Evolutionary conservation across 768 basidiomycete genomes (phyloP).

Genomic region (Tremella mesenterica): DNA sequence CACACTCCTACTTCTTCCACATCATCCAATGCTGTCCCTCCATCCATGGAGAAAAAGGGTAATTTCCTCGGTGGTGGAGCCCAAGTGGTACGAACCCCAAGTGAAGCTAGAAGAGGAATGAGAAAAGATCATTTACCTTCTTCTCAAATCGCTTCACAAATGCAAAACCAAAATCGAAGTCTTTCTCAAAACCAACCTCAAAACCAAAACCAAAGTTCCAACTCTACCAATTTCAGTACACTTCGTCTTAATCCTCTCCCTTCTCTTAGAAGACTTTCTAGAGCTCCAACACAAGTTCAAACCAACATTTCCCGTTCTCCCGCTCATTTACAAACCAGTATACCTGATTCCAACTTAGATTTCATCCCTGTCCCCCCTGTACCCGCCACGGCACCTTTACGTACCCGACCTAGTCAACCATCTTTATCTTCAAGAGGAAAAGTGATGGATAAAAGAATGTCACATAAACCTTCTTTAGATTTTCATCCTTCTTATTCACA

Average conservation of each 20-base stretch:
- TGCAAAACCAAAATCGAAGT: too few relatives aligned
- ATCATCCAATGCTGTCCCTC: conserved; percentile 34
- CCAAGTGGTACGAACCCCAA: conserved; percentile 14
- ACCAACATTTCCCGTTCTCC: neutral
- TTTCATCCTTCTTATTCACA: neutral
- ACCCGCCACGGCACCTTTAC: neutral
- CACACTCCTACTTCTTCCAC: conserved; percentile 6
- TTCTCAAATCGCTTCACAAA: neutral
- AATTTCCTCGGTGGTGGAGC: conserved; percentile 45
- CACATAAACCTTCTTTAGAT: neutral
- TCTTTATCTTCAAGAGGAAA: too few relatives aligned
- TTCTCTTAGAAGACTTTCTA: neutral
- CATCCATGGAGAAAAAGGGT: conserved; percentile 45
- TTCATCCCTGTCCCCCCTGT: neutral
- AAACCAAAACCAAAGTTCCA: too few relatives aligned
- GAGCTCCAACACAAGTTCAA: neutral
- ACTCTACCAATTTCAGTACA: neutral
- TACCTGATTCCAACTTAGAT: neutral
- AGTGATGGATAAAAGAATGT: too few relatives aligned
- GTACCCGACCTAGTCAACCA: neutral
- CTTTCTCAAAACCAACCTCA: too few relatives aligned
- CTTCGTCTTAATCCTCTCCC: neutral
- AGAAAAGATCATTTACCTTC: neutral
- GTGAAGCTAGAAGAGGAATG: conserved; percentile 17
- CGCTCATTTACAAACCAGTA: neutral